A percentile compares a stretch with the other conserved stretches of the same genome.
Conservation (phyloP, 306 rosid species). For the Psophocarpus tetragonolobus region DNA sequence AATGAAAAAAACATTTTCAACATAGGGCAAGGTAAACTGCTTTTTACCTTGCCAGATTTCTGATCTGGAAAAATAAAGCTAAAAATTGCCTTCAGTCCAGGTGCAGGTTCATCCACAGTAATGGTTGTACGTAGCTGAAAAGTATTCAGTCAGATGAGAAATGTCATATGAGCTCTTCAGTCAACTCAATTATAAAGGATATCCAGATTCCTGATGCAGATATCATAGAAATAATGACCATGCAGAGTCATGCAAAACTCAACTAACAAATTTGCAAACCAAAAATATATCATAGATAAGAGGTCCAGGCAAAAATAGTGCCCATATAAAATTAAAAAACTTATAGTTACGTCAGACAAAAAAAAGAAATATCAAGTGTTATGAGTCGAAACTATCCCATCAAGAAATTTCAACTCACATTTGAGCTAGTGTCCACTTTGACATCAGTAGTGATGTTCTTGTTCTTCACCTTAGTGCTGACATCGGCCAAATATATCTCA, state of each 20-base stretch:
- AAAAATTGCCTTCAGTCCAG: conserved; percentile 86
- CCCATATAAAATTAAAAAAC: background rate
- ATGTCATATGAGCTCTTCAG: background rate
- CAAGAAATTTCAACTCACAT: conserved; percentile 49
- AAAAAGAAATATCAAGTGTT: background rate
- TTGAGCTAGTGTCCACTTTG: conserved; percentile 89
- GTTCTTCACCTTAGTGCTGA: conserved; percentile 81
- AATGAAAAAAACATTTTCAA: background rate
- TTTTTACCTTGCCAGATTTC: conserved; percentile 84
- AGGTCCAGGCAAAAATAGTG: background rate
- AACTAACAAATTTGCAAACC: background rate
- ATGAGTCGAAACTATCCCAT: background rate
- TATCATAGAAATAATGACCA: background rate
- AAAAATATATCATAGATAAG: background rate
- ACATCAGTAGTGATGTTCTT: conserved; percentile 90
- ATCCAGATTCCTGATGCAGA: background rate
- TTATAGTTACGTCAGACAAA: background rate
- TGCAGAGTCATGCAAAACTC: background rate
- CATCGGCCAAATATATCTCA: conserved; percentile 70
- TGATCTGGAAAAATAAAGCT: conserved; percentile 87
- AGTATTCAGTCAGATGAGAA: conserved; percentile 25
- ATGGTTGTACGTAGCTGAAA: conserved; percentile 74
- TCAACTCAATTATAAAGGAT: background rate
- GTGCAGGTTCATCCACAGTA: conserved; percentile 92
- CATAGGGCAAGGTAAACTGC: background rate